Evolutionary conservation across 1,139 yeast species (phyloP).

Genomic region (Hyphopichia buzzinii): DNA sequence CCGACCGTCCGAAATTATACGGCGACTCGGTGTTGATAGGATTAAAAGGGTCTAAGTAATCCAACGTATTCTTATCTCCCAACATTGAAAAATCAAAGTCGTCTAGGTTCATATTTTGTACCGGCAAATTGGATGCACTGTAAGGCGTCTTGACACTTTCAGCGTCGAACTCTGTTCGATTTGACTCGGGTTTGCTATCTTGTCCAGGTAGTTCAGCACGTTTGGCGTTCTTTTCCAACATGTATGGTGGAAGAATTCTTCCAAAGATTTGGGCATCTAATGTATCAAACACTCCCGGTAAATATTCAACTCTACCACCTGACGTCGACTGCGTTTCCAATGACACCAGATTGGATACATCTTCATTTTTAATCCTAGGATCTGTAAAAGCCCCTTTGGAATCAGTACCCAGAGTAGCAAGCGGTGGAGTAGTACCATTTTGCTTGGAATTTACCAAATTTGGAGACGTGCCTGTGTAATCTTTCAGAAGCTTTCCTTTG

Average conservation of each 20-base stretch:
- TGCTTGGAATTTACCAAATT: not conserved
- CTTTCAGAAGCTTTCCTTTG: not conserved
- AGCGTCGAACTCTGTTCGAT: conserved; percentile 6
- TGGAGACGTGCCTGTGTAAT: not conserved
- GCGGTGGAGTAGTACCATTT: not conserved
- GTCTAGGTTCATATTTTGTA: conserved; percentile 12
- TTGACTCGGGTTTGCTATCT: not conserved
- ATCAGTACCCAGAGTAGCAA: too few species aligned
- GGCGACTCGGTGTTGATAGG: conserved; percentile 7
- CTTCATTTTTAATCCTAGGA: too few species aligned
- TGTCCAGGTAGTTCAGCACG: conserved; percentile 2
- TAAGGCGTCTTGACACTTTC: conserved; percentile 4
- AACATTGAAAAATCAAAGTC: conserved; percentile 19
- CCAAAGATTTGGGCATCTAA: conserved; percentile 84
- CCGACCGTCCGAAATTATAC: not conserved
- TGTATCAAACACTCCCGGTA: conserved; percentile 82
- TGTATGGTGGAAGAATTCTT: conserved; percentile 77
- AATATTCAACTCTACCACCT: conserved; percentile 28
- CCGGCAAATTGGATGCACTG: conserved; percentile 4
- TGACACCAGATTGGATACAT: not conserved
- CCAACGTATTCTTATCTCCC: conserved; percentile 16
- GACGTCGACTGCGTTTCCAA: not conserved
- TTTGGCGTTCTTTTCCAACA: conserved; percentile 46
- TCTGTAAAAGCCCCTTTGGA: too few species aligned
- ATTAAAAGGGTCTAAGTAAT: conserved; percentile 23